Evolutionary conservation across 2,329 filamentous ascomycete genomes (phyloP), one percentile per base, ranked within the genome.

Genomic region (Colletotrichum brevisporum): DNA sequence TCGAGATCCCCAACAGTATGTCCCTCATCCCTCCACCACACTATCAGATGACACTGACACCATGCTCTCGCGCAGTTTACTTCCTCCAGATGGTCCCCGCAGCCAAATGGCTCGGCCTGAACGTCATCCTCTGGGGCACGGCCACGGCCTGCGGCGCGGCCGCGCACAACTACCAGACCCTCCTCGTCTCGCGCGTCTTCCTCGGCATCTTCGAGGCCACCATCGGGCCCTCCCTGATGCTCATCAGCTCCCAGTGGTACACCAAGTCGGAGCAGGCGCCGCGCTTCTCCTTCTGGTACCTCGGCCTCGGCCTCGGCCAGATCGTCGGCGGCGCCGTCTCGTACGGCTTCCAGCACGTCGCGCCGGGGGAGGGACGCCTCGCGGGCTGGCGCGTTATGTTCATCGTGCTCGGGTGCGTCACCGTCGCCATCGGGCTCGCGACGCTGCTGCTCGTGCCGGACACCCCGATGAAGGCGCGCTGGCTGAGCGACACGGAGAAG

Each of bases 221-320:
- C 3, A 86, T 90, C 63, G 86, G 85, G 2, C 89, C 89, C 1
- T 88, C 85, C 1, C 77, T 90, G 64, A 88, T 90, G 80, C 81
- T 91, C 60, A 86, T 91, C 72, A 89, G 85, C 71, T 87, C 85
- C 65, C 84, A 87, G 74, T 90, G 86, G 83, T 90, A 89, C 73
- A 85, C 83, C 31, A 84, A 85, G 66, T 80, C 81, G 2, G 89
- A 91, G 75, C 86, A 88, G 74, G 85, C 87, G 4, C 85, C 87
- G 8, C 83, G 89, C 9, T 89, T 89, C 75, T 86, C 84, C 18
- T 83, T 90, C 74, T 90, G 88, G 89, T 90, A 89, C 74, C 82
- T 84, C 41, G 88, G 88, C 9, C 80, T 90, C 13, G 89, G 89
- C 1, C 77, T 88, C 3, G 88, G 87, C 6, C 88, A 90, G 77